A percentile compares a stretch with the other conserved stretches of the same genome.
phyloP scores from a whole-genome alignment of 140 eudicot genomes.

The Oenanthe javanica region DNA sequence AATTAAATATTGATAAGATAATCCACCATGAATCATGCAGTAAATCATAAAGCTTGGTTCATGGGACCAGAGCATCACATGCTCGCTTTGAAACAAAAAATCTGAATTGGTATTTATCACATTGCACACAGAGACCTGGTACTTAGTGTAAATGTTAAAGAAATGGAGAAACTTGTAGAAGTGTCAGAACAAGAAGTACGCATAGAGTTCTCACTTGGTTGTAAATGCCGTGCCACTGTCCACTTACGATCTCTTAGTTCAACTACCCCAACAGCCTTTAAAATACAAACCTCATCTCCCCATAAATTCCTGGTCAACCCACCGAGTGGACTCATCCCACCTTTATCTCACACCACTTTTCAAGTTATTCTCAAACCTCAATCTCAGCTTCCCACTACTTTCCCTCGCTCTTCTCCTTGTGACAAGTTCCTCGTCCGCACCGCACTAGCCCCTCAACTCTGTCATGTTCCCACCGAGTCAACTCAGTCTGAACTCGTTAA shows the following conservation, averaged over 20 bases:
- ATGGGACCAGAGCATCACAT: not conserved
- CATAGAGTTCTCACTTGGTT: conserved; percentile 45
- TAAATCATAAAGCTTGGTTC: too few species aligned
- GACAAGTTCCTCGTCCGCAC: conserved; percentile 62
- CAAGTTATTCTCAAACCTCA: conserved; percentile 75
- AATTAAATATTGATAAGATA: too few species aligned
- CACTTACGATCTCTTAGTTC: conserved; percentile 42
- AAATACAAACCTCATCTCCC: conserved; percentile 73
- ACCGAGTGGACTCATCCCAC: conserved; percentile 61
- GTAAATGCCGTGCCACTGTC: conserved; percentile 63
- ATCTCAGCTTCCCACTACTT: conserved; percentile 48
- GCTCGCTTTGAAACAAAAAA: not conserved
- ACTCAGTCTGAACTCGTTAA: conserved; percentile 21
- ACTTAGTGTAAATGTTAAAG: too few species aligned
- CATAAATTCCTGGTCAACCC: conserved; percentile 71
- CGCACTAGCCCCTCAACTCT: conserved; percentile 24
- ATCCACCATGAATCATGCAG: too few species aligned
- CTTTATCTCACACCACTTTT: conserved; percentile 48
- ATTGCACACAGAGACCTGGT: not conserved
- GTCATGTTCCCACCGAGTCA: conserved; percentile 12
- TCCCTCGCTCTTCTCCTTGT: conserved; percentile 57
- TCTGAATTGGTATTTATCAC: not conserved
- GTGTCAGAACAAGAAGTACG: conserved; percentile 47
- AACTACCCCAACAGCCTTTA: conserved; percentile 46
- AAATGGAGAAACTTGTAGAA: conserved; percentile 31